Percentiles rank a stretch among this genome's conserved stretches.
phyloP scores from a whole-genome alignment of 129 eudicot species.

The Glebionis coronaria region DNA sequence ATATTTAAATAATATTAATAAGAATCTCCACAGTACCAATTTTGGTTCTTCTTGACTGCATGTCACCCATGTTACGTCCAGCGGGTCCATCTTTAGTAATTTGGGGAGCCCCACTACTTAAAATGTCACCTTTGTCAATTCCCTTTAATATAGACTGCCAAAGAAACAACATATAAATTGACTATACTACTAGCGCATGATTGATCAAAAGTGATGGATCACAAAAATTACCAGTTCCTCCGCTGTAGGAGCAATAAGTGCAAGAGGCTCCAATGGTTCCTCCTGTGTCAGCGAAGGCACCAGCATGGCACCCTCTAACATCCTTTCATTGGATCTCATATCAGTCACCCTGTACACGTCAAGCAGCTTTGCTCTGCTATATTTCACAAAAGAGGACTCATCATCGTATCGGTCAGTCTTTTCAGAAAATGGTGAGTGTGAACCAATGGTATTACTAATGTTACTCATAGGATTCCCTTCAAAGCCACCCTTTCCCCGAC shows the following conservation, averaged over 20 bases:
- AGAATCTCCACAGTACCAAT: constrained; percentile 46
- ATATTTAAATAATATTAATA: not conserved
- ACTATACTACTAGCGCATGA: not conserved
- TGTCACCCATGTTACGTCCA: constrained; percentile 52
- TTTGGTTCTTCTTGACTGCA: constrained; percentile 55
- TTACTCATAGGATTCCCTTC: constrained; percentile 37
- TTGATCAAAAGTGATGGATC: constrained; percentile 1
- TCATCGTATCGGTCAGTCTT: constrained; percentile 35
- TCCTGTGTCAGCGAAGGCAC: constrained; percentile 82
- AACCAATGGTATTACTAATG: constrained; percentile 10
- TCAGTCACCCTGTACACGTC: constrained; percentile 69
- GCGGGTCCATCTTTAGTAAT: constrained; percentile 67
- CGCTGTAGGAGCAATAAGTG: constrained; percentile 61
- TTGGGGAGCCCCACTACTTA: constrained; percentile 86
- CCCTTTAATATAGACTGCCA: constrained; percentile 73
- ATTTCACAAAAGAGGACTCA: constrained; percentile 43
- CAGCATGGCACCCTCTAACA: constrained; percentile 40
- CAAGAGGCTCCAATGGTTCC: constrained; percentile 74
- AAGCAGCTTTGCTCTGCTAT: constrained; percentile 70
- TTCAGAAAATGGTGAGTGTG: constrained; percentile 34
- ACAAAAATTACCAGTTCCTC: constrained; percentile 66
- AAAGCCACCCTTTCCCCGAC: constrained; percentile 52
- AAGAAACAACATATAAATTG: constrained; percentile 9
- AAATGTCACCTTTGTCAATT: constrained; percentile 83
- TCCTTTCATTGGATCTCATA: constrained; percentile 33